Evolutionary conservation across 257 asterid genomes (phyloP).

Genomic region (Jasminum sambac): DNA sequence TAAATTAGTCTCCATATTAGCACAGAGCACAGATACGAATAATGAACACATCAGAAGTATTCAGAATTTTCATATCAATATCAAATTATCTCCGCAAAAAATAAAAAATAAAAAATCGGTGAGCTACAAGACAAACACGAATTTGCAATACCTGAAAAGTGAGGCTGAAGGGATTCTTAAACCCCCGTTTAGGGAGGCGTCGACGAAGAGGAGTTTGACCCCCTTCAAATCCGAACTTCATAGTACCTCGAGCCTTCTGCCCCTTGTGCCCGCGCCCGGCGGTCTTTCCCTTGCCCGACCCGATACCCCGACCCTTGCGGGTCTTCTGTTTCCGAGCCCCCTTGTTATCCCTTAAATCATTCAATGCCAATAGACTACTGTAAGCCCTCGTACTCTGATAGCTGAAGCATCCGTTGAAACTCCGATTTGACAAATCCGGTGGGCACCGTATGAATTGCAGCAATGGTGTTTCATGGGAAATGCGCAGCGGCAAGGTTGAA

Average conservation of each 20-base stretch:
- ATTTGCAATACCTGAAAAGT: slow-evolving; percentile 68
- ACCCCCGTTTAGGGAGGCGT: slow-evolving; percentile 88
- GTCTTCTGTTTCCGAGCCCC: slow-evolving; percentile 86
- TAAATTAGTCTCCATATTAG: not conserved
- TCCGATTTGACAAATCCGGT: slow-evolving; percentile 9
- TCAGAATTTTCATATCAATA: not conserved
- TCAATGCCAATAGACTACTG: slow-evolving; percentile 69
- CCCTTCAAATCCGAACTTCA: slow-evolving; percentile 93
- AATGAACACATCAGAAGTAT: not conserved
- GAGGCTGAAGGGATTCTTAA: slow-evolving; percentile 81
- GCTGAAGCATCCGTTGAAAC: not conserved
- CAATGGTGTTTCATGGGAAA: slow-evolving; percentile 23
- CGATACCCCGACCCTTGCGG: slow-evolving; percentile 92
- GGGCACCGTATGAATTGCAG: slow-evolving; percentile 24
- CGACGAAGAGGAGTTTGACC: slow-evolving; percentile 96
- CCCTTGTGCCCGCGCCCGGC: slow-evolving; percentile 99
- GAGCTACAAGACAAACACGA: not conserved
- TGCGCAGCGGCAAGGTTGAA: slow-evolving; percentile 23
- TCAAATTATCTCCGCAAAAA: not conserved
- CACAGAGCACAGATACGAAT: not conserved
- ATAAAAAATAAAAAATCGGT: not conserved
- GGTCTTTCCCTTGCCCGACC: slow-evolving; percentile 97
- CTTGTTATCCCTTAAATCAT: slow-evolving; percentile 79
- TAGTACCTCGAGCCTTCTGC: slow-evolving; percentile 85
- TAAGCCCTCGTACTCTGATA: slow-evolving; percentile 42